Base-by-base conservation (phyloP, 2,329 filamentous ascomycete genomes). In the Pestalotiopsis sp. region DNA sequence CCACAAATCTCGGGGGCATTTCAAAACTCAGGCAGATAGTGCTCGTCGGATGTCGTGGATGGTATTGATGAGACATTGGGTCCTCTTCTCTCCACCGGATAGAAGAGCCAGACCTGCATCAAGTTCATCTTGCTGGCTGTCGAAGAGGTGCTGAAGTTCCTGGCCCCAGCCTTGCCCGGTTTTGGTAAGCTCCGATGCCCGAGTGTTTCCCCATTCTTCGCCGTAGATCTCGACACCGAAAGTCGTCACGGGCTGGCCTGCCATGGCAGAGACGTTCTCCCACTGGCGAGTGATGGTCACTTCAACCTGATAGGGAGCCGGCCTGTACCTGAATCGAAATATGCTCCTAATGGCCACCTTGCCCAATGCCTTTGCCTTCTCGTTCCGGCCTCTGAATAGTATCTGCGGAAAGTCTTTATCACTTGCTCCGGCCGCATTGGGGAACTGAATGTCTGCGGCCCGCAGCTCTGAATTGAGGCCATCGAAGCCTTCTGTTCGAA, bases 251-350 rank as follows among this genome's bases (percentile, higher is more conserved):
- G 72, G 72, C 3, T 63, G 52, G 3, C 65, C 38, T n/a, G 57
- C 66, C 69, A 76, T 75, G 11, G 66, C 72, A 45, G 17, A 58
- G 62, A 73, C 72, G 64, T 39, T 71, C 57, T 68, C 41, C 78
- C 80, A 81, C 23, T 76, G 73, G 38, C 78, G 79, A 68, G 79
- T 78, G 20, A 81, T 71, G 6, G 75, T 71, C 14, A 83, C 71
- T 65, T 83, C 77, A 14, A 83, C 69, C 11, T 73, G 67, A 61
- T 81, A 83, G 4, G 73, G 70, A 1, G 74, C 76, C 2, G 68
- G 39, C 56, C 75, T 75, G 73, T 75, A 80, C 25, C 73, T 69
- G 56, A 77, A 81, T 4, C 72, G 74, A 74, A 79, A 81, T 1
- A 76, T 68, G 4, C 76, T 78, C 62, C 78, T 81, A n/a, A 78